Conservation (phyloP, 768 basidiomycete species). For the Asterophora parasitica region DNA sequence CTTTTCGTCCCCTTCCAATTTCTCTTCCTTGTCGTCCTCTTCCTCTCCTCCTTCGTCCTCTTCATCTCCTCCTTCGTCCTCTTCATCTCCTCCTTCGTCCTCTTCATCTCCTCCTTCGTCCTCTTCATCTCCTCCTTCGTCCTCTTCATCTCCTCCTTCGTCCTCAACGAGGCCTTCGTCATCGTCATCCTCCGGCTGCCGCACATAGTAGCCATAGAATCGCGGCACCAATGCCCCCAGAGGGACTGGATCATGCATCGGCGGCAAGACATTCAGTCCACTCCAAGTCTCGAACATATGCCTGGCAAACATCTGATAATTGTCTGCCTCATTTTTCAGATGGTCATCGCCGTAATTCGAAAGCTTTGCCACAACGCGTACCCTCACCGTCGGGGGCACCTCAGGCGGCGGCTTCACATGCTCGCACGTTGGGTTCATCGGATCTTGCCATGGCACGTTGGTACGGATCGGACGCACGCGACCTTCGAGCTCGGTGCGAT, state of each 20-base stretch:
- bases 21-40: background rate
- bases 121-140: background rate
- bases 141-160: background rate
- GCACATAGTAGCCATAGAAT: slow-evolving; percentile 58
- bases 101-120: too few relatives aligned
- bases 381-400: slow-evolving; percentile 31
- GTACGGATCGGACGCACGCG: slow-evolving; percentile 17
- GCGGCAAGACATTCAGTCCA: slow-evolving; percentile 41
- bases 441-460: slow-evolving; percentile 28
- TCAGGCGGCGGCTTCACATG: slow-evolving; percentile 19
- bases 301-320: slow-evolving; percentile 40
- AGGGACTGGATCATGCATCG: slow-evolving; percentile 40
- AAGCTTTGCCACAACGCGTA: slow-evolving; percentile 42
- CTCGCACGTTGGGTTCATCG: slow-evolving; percentile 24
- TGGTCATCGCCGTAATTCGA: slow-evolving; percentile 34
- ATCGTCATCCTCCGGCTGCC: slow-evolving; percentile 12
- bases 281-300: slow-evolving; percentile 47
- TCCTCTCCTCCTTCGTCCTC: too few relatives aligned
- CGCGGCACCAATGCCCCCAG: slow-evolving; percentile 52
- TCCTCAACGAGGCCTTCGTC: too few relatives aligned
- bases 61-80: background rate
- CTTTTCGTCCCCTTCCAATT: background rate
- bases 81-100: background rate
- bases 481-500: slow-evolving; percentile 7
- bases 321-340: slow-evolving; percentile 34